Conservation (phyloP, 345 rosid species). For the Gossypium mustelinum region DNA sequence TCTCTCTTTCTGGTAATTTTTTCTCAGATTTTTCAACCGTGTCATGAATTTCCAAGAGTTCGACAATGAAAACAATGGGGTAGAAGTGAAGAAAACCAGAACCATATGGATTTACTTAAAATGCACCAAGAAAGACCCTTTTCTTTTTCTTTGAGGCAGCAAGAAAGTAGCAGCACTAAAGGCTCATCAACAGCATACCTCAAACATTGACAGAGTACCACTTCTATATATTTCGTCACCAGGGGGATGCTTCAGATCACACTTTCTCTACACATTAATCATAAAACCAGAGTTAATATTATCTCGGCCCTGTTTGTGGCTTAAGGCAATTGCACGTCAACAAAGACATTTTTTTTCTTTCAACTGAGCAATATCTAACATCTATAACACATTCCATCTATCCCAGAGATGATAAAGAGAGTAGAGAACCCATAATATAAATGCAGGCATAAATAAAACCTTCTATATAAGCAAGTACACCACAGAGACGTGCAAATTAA, state of each 20-base stretch:
- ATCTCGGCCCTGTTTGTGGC: background rate
- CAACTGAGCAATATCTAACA: background rate
- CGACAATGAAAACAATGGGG: background rate
- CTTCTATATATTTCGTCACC: slow-evolving; percentile 98
- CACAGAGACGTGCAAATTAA: background rate
- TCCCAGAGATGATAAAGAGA: background rate
- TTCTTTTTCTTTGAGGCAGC: background rate
- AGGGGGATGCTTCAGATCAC: slow-evolving; percentile 98
- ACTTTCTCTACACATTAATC: slow-evolving; percentile 56
- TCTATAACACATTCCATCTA: background rate
- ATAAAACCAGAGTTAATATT: slow-evolving; percentile 9
- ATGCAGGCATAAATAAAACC: background rate
- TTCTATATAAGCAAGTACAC: background rate
- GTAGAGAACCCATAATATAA: background rate
- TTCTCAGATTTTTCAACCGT: too few species aligned
- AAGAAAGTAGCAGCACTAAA: background rate
- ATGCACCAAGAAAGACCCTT: background rate
- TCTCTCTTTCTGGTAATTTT: too few species aligned
- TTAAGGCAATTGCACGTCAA: background rate
- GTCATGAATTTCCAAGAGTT: too few species aligned
- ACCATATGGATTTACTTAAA: background rate
- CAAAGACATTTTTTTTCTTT: background rate
- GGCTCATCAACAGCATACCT: slow-evolving; percentile 41
- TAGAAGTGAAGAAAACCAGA: background rate
- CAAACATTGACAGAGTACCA: slow-evolving; percentile 97